Evolutionary conservation across 495 filamentous ascomycete genomes (phyloP), one percentile per base, ranked within the genome.

Genomic region (Durotheca rogersii): DNA sequence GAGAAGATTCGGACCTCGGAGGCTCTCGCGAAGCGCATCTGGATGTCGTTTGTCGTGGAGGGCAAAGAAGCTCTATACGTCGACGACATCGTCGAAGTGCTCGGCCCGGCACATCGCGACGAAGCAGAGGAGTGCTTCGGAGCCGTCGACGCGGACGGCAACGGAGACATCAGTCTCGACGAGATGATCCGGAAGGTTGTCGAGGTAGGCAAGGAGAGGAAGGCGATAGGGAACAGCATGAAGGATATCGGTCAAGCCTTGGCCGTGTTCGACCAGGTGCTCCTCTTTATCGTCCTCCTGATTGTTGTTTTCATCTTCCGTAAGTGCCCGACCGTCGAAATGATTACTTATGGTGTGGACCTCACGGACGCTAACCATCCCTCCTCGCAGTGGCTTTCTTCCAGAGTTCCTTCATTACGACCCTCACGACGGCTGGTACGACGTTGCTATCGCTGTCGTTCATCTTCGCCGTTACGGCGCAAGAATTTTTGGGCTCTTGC

Each of bases 21-120:
- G 69, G 93, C 92, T 18, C 71, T 98, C 51, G 93, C 90, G 4
- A 85, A 82, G 53, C 84, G 93, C 65, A 82, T 98, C 49, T 98
- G 93, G 93, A 95, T 96, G 89, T 95, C 90, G 1, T 96, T 96
- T 64, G 93, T 96, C 7, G 81, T 90, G 11, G 91, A 96, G 67
- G 92, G 88, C 35, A 82, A 83, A 32, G 86, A 95, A 31, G 72
- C 86, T 5, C 74, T 98, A 19, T 90, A 77, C 51, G 65, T 76
- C 19, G 89, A 95, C 6, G 93, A 98, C 61, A 75, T 98, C 37
- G 47, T 82, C 7, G 93, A 97, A 62, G 91, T 96, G 6, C 82
- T 98, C 44, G 93, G 93, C 1, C 68, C 75, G 0, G 79, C 81
- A 4, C 80, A 85, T 42, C 75, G 81, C 33, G 71, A 73, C 0